These are phyloP conservation scores for Neocallimastix lanati DNA, from an alignment of 192 early-diverging fungal genomes.

Conservation along the genomic window DNA sequence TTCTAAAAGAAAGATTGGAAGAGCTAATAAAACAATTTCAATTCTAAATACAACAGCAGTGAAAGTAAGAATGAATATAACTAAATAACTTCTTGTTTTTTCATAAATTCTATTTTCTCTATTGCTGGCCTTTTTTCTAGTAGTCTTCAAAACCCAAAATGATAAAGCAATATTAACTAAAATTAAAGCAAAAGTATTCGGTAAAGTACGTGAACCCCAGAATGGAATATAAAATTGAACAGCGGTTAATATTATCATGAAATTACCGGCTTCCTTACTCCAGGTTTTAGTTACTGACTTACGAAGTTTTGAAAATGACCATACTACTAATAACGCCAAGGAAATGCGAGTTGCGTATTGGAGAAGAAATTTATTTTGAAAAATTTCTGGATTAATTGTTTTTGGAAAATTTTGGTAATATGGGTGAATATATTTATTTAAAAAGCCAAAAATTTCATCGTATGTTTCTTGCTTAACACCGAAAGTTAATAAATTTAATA, in stretches of 20 bases:
- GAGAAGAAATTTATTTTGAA: neutral
- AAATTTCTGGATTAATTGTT: neutral
- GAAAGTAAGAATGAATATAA: neutral
- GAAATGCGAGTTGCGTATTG: conserved; percentile 17
- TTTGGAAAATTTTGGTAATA: neutral
- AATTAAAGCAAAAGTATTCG: conserved; percentile 69
- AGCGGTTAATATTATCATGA: conserved; percentile 19
- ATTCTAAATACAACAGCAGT: conserved; percentile 25
- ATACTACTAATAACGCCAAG: conserved; percentile 23
- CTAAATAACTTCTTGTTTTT: conserved; percentile 1
- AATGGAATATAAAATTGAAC: conserved; percentile 80
- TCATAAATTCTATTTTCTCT: neutral
- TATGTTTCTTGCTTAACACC: neutral
- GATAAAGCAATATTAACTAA: conserved; percentile 31
- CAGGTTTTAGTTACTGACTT: conserved; percentile 28
- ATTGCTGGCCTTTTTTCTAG: neutral
- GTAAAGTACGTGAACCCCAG: conserved; percentile 71
- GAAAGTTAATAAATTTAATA: neutral
- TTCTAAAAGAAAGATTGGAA: conserved; percentile 15
- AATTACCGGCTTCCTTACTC: conserved; percentile 32
- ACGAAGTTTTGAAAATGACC: conserved; percentile 28
- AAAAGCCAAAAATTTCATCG: neutral
- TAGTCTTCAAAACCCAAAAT: conserved; percentile 7
- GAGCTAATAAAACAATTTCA: conserved; percentile 30
- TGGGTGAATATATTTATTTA: neutral